phyloP scores from a whole-genome alignment of 2,329 filamentous ascomycete species.

The Aspergillus sojae region DNA sequence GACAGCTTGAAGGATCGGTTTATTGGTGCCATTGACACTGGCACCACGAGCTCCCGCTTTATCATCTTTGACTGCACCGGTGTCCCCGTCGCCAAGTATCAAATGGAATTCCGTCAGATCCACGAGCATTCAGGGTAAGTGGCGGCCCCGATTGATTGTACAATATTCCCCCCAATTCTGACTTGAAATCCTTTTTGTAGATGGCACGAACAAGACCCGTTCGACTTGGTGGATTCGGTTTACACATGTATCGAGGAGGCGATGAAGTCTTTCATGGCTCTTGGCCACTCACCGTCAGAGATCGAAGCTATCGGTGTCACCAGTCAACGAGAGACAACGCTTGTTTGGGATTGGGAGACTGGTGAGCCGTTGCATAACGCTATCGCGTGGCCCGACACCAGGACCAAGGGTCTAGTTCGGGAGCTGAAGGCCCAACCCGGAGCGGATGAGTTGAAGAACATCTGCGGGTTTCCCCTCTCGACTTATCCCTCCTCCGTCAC shows the following conservation, averaged over 20 bases:
- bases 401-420: constrained; percentile 74
- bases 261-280: constrained; percentile 68
- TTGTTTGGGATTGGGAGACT: constrained; percentile 81
- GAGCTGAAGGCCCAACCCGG: constrained; percentile 70
- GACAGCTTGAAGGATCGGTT: constrained; percentile 53
- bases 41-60: constrained; percentile 86
- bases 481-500: constrained; percentile 89
- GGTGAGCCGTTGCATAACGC: constrained; percentile 82
- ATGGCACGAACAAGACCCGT: constrained; percentile 88
- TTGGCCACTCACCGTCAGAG: constrained; percentile 67
- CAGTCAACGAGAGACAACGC: constrained; percentile 85
- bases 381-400: constrained; percentile 88
- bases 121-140: constrained; percentile 83
- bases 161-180: background rate
- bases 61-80: constrained; percentile 84
- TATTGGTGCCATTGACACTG: constrained; percentile 87
- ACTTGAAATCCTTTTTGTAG: constrained; percentile 45
- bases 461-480: constrained; percentile 81
- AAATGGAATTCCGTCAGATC: constrained; percentile 82
- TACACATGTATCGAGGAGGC: constrained; percentile 79
- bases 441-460: constrained; percentile 68
- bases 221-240: constrained; percentile 74
- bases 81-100: constrained; percentile 77
- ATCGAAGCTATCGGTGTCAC: constrained; percentile 83
- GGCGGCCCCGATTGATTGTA: background rate